These are phyloP conservation scores for Penicillium egyptiacum DNA, from an alignment of 495 filamentous ascomycete genomes.

Conservation along the genomic window DNA sequence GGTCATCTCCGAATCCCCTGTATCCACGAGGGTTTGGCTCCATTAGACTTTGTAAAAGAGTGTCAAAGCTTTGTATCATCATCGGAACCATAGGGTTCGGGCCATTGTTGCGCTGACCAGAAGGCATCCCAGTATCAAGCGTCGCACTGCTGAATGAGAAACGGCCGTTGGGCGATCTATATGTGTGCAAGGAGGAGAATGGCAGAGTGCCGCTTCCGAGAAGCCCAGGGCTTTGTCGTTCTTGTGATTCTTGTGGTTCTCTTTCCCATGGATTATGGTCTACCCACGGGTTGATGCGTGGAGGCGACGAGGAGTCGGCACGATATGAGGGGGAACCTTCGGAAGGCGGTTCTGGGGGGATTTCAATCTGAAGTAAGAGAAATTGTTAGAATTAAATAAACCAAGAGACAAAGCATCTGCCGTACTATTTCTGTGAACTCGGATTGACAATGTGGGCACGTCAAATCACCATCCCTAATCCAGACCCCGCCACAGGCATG, in stretches of 20 bases:
- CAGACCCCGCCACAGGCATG: conserved; percentile 78
- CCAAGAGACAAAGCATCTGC: neutral
- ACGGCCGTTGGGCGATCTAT: conserved; percentile 47
- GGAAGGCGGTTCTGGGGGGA: conserved; percentile 32
- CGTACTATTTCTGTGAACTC: conserved; percentile 79
- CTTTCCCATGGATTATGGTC: conserved; percentile 43
- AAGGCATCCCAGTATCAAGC: conserved; percentile 25
- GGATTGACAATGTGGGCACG: conserved; percentile 74
- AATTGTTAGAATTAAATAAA: conserved; percentile 24
- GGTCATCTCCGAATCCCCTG: conserved; percentile 9
- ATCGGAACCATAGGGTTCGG: conserved; percentile 29
- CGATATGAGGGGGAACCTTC: conserved; percentile 20
- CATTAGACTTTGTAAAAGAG: conserved; percentile 33
- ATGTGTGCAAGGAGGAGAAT: conserved; percentile 40
- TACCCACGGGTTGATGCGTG: conserved; percentile 28
- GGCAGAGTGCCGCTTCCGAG: neutral
- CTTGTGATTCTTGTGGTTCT: conserved; percentile 40
- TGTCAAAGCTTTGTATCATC: conserved; percentile 35
- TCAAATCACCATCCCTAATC: conserved; percentile 66
- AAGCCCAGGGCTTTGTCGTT: conserved; percentile 30
- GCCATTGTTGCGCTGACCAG: conserved; percentile 20
- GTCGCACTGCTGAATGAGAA: conserved; percentile 43
- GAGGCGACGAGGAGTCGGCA: conserved; percentile 18
- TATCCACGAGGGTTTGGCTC: conserved; percentile 24
- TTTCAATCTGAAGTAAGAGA: conserved; percentile 33